Evolutionary conservation across 1,139 yeast genomes (phyloP).

Genomic region (Ogataea hybrid): DNA sequence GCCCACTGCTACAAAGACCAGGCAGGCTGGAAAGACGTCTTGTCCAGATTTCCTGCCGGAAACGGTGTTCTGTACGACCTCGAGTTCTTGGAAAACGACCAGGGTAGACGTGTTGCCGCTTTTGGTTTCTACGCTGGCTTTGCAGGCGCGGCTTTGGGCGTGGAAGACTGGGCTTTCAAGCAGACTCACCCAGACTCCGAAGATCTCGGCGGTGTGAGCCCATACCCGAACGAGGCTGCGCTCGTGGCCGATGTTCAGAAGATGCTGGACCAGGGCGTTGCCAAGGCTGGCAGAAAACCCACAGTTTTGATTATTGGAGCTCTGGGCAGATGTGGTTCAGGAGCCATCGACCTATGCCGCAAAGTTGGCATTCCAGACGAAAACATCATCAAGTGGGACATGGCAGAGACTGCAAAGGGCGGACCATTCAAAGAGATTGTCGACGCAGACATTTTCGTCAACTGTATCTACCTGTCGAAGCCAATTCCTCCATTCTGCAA

Average conservation of each 20-base stretch:
- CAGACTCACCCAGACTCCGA: conserved; percentile 62
- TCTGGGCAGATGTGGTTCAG: conserved; percentile 98
- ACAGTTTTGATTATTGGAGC: conserved; percentile 92
- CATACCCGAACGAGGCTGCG: conserved; percentile 77
- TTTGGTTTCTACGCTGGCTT: conserved; percentile 98
- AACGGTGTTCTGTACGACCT: conserved; percentile 87
- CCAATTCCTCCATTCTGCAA: conserved; percentile 93
- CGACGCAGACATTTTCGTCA: conserved; percentile 82
- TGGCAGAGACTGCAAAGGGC: conserved; percentile 93
- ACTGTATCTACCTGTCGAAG: conserved; percentile 90
- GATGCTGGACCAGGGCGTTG: conserved; percentile 58
- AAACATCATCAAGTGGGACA: conserved; percentile 90
- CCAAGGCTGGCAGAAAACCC: conserved; percentile 66
- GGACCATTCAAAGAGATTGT: conserved; percentile 96
- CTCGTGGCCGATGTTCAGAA: conserved; percentile 68
- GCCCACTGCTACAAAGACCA: conserved; percentile 99
- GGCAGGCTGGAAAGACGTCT: conserved; percentile 94
- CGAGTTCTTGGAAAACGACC: conserved; percentile 90
- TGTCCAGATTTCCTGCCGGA: conserved; percentile 86
- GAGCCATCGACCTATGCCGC: conserved; percentile 81
- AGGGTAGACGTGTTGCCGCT: conserved; percentile 98
- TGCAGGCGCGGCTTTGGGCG: conserved; percentile 97
- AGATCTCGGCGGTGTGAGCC: conserved; percentile 72
- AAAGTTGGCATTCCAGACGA: conserved; percentile 87
- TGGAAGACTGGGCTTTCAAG: conserved; percentile 92